These are phyloP conservation scores for Penicillium crustosum DNA, from an alignment of 2,329 filamentous ascomycete genomes.

Conservation along the genomic window DNA sequence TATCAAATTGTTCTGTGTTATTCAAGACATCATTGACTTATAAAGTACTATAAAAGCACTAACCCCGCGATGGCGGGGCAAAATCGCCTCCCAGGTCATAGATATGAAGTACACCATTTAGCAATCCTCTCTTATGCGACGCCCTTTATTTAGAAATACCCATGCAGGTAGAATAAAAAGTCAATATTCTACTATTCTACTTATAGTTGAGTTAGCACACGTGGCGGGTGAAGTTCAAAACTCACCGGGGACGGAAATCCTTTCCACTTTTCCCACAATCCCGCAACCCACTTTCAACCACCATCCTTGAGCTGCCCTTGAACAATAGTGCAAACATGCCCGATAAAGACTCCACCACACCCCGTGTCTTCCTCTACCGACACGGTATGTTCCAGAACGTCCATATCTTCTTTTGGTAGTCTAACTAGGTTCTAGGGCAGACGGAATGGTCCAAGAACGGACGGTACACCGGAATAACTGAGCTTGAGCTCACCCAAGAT, in stretches of 20 bases:
- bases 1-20: not conserved
- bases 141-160: not conserved
- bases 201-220: not conserved
- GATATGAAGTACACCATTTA: not conserved
- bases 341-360: constrained; percentile 39
- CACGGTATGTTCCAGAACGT: constrained; percentile 31
- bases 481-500: constrained; percentile 44
- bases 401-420: not conserved
- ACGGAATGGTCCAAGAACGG: constrained; percentile 52
- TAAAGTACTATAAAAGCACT: not conserved
- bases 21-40: not conserved
- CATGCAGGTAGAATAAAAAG: not conserved
- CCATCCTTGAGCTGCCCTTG: not conserved
- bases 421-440: constrained; percentile 26
- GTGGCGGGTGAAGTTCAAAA: constrained; percentile 1
- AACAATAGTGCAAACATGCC: constrained; percentile 32
- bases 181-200: not conserved
- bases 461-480: constrained; percentile 49
- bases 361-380: constrained; percentile 41
- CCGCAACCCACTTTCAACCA: constrained; percentile 4
- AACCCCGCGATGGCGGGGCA: constrained; percentile 1
- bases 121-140: not conserved
- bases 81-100: not conserved
- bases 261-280: constrained; percentile 1
- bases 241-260: constrained; percentile 2